phyloP scores from a whole-genome alignment of 805 yeast species.

The Lachancea meyersii region DNA sequence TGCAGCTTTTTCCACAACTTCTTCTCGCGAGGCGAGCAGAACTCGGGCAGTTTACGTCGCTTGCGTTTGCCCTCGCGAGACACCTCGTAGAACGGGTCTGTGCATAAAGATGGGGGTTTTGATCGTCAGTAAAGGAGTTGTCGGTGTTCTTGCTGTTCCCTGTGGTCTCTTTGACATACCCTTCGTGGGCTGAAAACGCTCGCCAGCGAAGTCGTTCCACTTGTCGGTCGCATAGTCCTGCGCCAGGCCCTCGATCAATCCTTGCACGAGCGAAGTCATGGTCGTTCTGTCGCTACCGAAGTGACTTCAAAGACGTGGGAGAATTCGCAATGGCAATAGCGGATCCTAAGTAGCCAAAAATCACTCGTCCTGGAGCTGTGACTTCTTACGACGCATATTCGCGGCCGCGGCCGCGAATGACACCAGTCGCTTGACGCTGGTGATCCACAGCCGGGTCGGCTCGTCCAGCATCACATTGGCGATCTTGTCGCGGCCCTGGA shows the following conservation, averaged over 20 bases:
- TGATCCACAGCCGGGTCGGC: slow-evolving; percentile 66
- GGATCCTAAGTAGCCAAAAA: slow-evolving; percentile 1
- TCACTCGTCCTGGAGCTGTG: slow-evolving; percentile 3
- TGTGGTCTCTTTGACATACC: slow-evolving; percentile 2
- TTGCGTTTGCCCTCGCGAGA: slow-evolving; percentile 45
- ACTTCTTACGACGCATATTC: slow-evolving; percentile 6
- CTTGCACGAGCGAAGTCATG: slow-evolving; percentile 12
- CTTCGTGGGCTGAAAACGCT: slow-evolving; percentile 29
- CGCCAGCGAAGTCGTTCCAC: slow-evolving; percentile 24
- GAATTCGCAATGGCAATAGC: no score
- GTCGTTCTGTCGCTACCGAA: no score
- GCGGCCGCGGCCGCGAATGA: slow-evolving; percentile 36
- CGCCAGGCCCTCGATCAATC: slow-evolving; percentile 10
- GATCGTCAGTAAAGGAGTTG: background rate
- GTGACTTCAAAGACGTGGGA: no score
- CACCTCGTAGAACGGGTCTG: slow-evolving; percentile 57
- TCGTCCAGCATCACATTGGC: slow-evolving; percentile 81
- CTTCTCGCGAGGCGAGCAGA: slow-evolving; percentile 52
- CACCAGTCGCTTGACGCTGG: slow-evolving; percentile 66
- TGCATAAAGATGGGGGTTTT: background rate
- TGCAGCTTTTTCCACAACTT: slow-evolving; percentile 70
- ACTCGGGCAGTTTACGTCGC: slow-evolving; percentile 54
- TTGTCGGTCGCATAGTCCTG: slow-evolving; percentile 13
- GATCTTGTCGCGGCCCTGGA: slow-evolving; percentile 38
- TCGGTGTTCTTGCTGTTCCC: background rate